These are phyloP conservation scores for Crucibulum parvulum DNA, from an alignment of 1,284 basidiomycete genomes.

Conservation along the genomic window DNA sequence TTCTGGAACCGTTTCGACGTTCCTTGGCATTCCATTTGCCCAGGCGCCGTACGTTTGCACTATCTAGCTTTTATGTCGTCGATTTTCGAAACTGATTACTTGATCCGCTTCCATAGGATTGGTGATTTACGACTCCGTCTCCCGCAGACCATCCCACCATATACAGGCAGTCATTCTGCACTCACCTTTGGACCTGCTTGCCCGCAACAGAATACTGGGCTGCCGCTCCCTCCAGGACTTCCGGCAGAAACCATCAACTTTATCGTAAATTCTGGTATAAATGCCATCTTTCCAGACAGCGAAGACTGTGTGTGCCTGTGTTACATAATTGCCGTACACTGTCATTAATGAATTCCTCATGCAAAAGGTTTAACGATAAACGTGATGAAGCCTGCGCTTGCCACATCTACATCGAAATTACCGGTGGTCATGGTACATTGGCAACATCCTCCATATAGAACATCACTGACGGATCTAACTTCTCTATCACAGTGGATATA, in stretches of 20 bases:
- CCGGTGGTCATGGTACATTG: conserved; percentile 61
- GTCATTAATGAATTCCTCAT: neutral
- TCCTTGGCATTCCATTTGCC: conserved; percentile 60
- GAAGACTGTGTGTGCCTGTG: conserved; percentile 53
- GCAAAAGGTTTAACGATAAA: conserved; percentile 60
- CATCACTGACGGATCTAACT: neutral
- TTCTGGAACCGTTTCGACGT: conserved; percentile 38
- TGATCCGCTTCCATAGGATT: conserved; percentile 24
- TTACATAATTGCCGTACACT: neutral
- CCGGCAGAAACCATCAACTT: conserved; percentile 40
- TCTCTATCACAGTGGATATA: conserved; percentile 53
- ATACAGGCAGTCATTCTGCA: conserved; percentile 40
- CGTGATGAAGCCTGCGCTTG: conserved; percentile 54
- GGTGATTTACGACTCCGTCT: conserved; percentile 53
- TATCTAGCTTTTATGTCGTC: neutral
- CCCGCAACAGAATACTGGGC: conserved; percentile 47
- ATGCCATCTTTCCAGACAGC: conserved; percentile 39
- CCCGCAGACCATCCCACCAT: conserved; percentile 46
- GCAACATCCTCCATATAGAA: neutral
- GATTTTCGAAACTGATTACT: neutral
- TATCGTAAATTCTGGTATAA: conserved; percentile 40
- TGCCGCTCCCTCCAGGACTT: conserved; percentile 41
- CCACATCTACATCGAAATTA: conserved; percentile 44
- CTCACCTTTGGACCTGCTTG: conserved; percentile 51
- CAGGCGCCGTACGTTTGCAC: conserved; percentile 40